A percentile compares a stretch with the other conserved stretches of the same genome.
These are phyloP conservation scores for Serendipita vermifera DNA, from an alignment of 768 basidiomycete species.

Conservation along the genomic window DNA sequence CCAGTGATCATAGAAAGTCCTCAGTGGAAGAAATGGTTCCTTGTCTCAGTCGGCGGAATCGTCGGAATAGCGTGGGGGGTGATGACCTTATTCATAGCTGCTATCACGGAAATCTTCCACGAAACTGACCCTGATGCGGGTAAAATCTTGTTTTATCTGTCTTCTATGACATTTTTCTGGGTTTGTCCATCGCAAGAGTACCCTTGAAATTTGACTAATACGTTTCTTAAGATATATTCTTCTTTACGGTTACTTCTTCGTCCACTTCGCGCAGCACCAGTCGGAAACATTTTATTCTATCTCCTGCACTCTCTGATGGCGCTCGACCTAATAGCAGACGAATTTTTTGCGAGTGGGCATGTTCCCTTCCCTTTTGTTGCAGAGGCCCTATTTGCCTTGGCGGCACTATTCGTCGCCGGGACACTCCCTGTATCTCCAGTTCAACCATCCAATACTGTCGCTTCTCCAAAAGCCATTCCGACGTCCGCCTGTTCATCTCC, in stretches of 20 bases:
- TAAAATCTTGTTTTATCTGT: too few species aligned
- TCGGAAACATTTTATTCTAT: conserved; percentile 11
- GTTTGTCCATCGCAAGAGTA: too few species aligned
- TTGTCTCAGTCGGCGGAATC: neutral
- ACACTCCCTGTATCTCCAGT: conserved; percentile 39
- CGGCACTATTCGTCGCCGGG: conserved; percentile 35
- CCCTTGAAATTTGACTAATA: too few species aligned
- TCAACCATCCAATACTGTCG: conserved; percentile 37
- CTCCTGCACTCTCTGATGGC: conserved; percentile 6
- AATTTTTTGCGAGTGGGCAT: neutral
- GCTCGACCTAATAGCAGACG: neutral
- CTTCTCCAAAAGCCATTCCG: conserved; percentile 35
- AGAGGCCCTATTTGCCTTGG: neutral
- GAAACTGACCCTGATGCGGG: too few species aligned
- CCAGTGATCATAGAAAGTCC: conserved; percentile 1
- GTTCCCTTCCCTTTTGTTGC: neutral
- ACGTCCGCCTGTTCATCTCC: conserved; percentile 40
- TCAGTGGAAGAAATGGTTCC: conserved; percentile 11
- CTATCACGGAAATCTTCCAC: too few species aligned
- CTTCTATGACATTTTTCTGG: too few species aligned
- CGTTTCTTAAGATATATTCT: too few species aligned
- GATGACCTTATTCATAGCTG: too few species aligned
- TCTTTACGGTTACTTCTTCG: neutral
- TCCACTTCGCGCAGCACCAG: conserved; percentile 9
- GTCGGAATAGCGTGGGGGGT: too few species aligned